Base-by-base conservation (phyloP, 2,329 filamentous ascomycete genomes). In the Fusarium sarcochroum region DNA sequence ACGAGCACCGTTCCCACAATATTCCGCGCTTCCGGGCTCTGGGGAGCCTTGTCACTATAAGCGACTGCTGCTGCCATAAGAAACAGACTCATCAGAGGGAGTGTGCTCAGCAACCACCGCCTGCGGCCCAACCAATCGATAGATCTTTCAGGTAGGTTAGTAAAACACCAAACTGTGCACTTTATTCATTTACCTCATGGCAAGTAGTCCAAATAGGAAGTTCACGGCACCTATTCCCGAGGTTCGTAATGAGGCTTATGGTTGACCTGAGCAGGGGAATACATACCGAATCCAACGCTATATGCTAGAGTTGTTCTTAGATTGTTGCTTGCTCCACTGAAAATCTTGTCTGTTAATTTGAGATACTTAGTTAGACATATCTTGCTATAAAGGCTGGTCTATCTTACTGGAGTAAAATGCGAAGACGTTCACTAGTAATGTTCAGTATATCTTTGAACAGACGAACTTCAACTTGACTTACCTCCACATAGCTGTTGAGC, bases 401-500 rank as follows among this genome's bases (percentile, higher is more conserved):
- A 7, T 23, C 23, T 23, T 23, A 23, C 23, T 50, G 0, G 47
- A 50, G 35, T 50, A 50, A 6, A 50, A 50, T 6, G 47, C 47
- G 2, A 50, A 40, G 17, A 40, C 35, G 9, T 50, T 50, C 5
- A 50, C 48, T 50, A 18, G 3, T 15, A 5, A 1, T 0, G 6
- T 8, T 50, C 6, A 38, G 34, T 37, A 32, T 4, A 13, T 18
- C 11, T 30, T 3, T 13, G 0, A n/a, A 7, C 17, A 14, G n/a
- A 20, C 3, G 3, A 23, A 21, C 3, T 30, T n/a, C 3, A 18
- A 5, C 2, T 11, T 20, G 10, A 7, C 17, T 4, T 32, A 38
- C 47, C 32, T 3, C 47, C 47, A 13, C 48, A 50, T 1, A 50
- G 48, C 23, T 50, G 48, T 3, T 50, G 48, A 14, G 48, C 48